Conservation (phyloP, 331 rosid genomes). For the Malus hybrid region DNA sequence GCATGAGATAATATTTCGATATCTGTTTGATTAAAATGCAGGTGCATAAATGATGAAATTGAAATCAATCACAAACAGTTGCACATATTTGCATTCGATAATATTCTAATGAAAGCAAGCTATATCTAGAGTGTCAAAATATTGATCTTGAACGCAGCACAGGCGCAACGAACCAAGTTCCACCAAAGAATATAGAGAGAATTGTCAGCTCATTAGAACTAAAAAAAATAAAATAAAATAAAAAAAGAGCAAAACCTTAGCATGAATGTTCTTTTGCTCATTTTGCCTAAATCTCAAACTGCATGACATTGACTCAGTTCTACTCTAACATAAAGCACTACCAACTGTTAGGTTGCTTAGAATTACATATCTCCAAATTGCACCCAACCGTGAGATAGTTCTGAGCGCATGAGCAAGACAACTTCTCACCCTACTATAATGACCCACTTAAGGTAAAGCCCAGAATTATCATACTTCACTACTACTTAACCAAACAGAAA, state of each 20-base stretch:
- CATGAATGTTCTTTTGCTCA: not conserved
- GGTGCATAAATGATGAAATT: not conserved
- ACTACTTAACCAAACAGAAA: not conserved
- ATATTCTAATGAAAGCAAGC: not conserved
- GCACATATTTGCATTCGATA: not conserved
- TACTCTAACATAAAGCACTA: not conserved
- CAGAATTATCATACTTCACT: not conserved
- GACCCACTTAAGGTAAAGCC: not conserved
- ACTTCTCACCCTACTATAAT: not conserved
- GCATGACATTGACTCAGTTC: not conserved
- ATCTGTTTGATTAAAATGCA: constrained; percentile 5
- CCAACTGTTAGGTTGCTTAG: not conserved
- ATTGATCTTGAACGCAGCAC: not conserved
- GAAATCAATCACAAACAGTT: not conserved
- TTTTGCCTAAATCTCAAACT: not conserved
- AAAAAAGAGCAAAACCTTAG: not conserved
- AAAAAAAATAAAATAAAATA: too few relatives aligned
- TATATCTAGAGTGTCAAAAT: not conserved
- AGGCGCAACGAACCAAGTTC: not conserved
- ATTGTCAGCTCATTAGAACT: not conserved
- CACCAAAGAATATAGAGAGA: not conserved
- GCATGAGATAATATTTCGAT: constrained; percentile 10
- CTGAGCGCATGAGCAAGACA: not conserved
- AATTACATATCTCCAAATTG: not conserved
- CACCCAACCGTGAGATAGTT: not conserved